Conservation (phyloP, 208 protist species). For the Leptomonas pyrrhocoris region DNA sequence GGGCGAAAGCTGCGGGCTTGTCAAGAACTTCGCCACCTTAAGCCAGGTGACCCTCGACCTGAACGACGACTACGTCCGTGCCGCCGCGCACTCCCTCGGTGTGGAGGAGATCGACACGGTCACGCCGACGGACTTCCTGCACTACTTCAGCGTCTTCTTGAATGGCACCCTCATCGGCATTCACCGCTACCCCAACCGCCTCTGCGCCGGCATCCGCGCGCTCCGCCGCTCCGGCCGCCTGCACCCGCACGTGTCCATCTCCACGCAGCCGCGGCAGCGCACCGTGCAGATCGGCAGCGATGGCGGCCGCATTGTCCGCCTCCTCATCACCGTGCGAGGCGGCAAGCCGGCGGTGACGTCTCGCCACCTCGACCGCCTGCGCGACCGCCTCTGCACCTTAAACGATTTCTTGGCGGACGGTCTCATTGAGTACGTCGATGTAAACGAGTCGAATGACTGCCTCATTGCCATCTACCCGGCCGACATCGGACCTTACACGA, state of each 20-base stretch:
- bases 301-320: conserved; percentile 83
- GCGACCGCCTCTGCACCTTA: conserved; percentile 68
- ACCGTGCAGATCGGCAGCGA: conserved; percentile 87
- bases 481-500: conserved; percentile 89
- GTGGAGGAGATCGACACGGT: conserved; percentile 86
- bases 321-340: conserved; percentile 76
- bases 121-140: conserved; percentile 65
- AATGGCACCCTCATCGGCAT: conserved; percentile 88
- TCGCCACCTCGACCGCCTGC: conserved; percentile 62
- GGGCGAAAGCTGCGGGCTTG: conserved; percentile 98
- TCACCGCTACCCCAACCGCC: conserved; percentile 80
- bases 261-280: conserved; percentile 70
- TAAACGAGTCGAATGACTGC: conserved; percentile 99
- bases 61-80: conserved; percentile 85
- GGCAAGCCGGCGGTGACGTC: conserved; percentile 65
- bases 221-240: conserved; percentile 77
- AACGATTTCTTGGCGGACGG: conserved; percentile 92
- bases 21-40: conserved; percentile 99
- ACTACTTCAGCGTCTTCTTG: conserved; percentile 84
- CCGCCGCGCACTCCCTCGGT: conserved; percentile 74
- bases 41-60: conserved; percentile 98
- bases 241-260: conserved; percentile 89
- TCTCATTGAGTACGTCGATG: conserved; percentile 99
- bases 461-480: conserved; percentile 95
- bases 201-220: conserved; percentile 76